phyloP scores from a whole-genome alignment of 1,284 basidiomycete genomes.

The Cerioporus squamosus region DNA sequence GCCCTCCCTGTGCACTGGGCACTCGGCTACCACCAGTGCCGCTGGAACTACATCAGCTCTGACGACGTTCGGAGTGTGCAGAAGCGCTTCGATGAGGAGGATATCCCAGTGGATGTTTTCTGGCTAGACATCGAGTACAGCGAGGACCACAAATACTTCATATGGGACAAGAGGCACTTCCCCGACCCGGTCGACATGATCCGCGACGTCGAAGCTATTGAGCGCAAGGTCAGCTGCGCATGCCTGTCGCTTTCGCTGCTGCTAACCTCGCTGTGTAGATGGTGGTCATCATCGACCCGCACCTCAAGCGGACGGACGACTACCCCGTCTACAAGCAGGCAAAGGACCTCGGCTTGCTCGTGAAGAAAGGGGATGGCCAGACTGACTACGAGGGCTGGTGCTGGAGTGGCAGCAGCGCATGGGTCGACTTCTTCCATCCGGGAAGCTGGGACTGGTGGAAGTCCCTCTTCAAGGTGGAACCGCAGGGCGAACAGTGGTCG shows the following conservation, averaged over 20 bases:
- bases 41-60: conserved; percentile 97
- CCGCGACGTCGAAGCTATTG: conserved; percentile 83
- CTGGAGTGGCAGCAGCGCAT: conserved; percentile 94
- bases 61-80: conserved; percentile 91
- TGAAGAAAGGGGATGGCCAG: conserved; percentile 80
- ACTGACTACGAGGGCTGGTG: conserved; percentile 98
- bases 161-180: conserved; percentile 94
- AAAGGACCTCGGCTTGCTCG: conserved; percentile 78
- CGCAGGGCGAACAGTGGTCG: conserved; percentile 56
- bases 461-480: conserved; percentile 73
- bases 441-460: conserved; percentile 92
- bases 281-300: conserved; percentile 97
- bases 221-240: conserved; percentile 71
- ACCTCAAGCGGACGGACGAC: conserved; percentile 82
- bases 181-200: conserved; percentile 95
- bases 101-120: conserved; percentile 96
- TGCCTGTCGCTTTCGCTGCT: neutral
- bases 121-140: conserved; percentile 99
- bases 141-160: conserved; percentile 95
- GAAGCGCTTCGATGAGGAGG: conserved; percentile 87
- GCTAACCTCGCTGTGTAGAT: conserved; percentile 57
- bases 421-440: conserved; percentile 98
- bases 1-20: conserved; percentile 91
- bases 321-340: conserved; percentile 92
- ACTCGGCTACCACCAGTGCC: conserved; percentile 95